phyloP scores from a whole-genome alignment of 345 rosid species.

The Bretschneidera sinensis region DNA sequence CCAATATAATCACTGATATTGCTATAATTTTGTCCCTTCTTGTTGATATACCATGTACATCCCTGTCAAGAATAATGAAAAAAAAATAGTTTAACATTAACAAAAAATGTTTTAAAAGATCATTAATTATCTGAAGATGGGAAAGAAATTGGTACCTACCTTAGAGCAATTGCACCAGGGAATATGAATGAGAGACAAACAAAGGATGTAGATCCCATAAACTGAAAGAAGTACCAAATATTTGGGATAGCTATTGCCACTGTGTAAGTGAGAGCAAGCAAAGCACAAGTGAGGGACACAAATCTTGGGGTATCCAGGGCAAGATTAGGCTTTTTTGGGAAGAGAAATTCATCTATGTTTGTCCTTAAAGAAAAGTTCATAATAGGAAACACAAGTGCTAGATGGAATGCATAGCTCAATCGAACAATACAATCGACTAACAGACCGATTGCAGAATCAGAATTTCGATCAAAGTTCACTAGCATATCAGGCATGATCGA shows the following conservation, averaged over 20 bases:
- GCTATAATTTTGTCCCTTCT: conserved; percentile 37
- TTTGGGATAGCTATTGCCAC: conserved; percentile 63
- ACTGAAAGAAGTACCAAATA: conserved; percentile 81
- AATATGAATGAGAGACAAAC: conserved; percentile 82
- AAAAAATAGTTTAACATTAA: too few relatives aligned
- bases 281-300: conserved; percentile 33
- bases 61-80: conserved; percentile 21
- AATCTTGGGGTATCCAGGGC: conserved; percentile 53
- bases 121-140: neutral
- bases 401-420: conserved; percentile 74
- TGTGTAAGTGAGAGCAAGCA: conserved; percentile 44
- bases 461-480: conserved; percentile 61
- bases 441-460: conserved; percentile 41
- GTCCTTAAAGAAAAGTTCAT: conserved; percentile 71
- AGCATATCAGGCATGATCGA: conserved; percentile 71
- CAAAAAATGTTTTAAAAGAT: too few relatives aligned
- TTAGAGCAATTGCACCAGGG: conserved; percentile 68
- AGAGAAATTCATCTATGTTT: conserved; percentile 67
- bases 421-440: conserved; percentile 56
- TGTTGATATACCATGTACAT: conserved; percentile 41
- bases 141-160: conserved; percentile 26
- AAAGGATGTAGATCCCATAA: conserved; percentile 77
- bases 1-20: conserved; percentile 29
- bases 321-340: conserved; percentile 36
- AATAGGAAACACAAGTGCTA: conserved; percentile 79